Base-by-base conservation (phyloP, 1,139 yeast genomes). In the Cylindricascospora bacillispora region DNA sequence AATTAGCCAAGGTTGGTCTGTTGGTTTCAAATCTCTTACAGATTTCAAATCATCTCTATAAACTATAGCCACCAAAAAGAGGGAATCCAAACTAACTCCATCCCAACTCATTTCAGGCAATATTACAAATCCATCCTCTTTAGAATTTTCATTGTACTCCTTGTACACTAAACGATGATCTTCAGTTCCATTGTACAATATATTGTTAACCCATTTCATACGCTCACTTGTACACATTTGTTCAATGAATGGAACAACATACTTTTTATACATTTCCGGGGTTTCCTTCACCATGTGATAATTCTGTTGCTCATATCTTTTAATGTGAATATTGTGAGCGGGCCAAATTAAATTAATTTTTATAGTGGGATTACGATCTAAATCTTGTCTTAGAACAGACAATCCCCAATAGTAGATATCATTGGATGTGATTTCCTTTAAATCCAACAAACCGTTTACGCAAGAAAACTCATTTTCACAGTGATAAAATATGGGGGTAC, bases 61-160 rank as follows among this genome's bases (percentile, higher is more conserved):
- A 4, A 79, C 92, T 37, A 92, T 77, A 7, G 83, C 79, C 30
- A 83, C 74, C 42, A 86, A 58, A 48, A 89, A 86, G 36, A 92
- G 57, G 2, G 86, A 57, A 14, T 73, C 81, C 51, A 79, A 40
- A 27, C 72, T 73, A 29, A 66, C 57, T 7, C 81, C 73, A 51
- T 89, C 95, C 99, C 99, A 89, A 52, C 86, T 86, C 83, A 83
- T 81, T 49, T 76, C 89, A 1, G 85, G 86, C 26, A 76, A 57
- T 25, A 79, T 54, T 2, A 77, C 67, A 44, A 71, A 73, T 11
- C 83, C 89, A 25, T 53, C 52, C 0, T 49, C 45, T 3, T 63
- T 59, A 39, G 80, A 75, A 20, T 30, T 35, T 19, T 39, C 41
- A 6, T 29, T 32, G 26, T 38, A 38, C 22, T 43, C 43, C 29